These are phyloP conservation scores for Alternaria triticina DNA, from an alignment of 2,329 filamentous ascomycete genomes.

Conservation along the genomic window DNA sequence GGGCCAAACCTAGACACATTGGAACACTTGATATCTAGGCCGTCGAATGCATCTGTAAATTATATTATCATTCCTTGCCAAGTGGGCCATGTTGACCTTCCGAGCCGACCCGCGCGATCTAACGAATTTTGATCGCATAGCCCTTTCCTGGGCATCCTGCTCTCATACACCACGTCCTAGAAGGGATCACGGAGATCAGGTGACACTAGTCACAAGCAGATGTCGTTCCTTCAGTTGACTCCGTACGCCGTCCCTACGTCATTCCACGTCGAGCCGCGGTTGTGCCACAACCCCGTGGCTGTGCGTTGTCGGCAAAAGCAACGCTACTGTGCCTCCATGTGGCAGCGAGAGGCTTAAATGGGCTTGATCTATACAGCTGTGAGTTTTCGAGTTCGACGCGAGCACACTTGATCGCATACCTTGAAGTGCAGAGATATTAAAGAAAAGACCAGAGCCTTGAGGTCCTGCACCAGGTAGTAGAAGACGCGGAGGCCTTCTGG, in stretches of 20 bases:
- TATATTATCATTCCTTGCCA: background rate
- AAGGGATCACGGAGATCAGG: background rate
- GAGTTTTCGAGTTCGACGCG: background rate
- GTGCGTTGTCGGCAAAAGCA: background rate
- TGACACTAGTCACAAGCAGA: background rate
- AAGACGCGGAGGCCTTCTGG: constrained; percentile 96
- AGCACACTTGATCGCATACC: constrained; percentile 51
- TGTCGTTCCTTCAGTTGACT: background rate
- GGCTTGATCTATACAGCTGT: constrained; percentile 67
- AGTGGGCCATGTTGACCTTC: background rate
- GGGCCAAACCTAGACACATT: constrained; percentile 1
- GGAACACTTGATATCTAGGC: background rate
- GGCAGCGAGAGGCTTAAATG: constrained; percentile 56
- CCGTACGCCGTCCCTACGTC: constrained; percentile 1
- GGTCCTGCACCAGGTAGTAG: constrained; percentile 96
- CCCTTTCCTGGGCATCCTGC: background rate
- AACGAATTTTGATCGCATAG: background rate
- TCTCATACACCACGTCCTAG: background rate
- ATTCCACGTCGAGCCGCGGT: background rate
- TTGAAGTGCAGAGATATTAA: constrained; percentile 98
- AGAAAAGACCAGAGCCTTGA: constrained; percentile 96
- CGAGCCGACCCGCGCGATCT: background rate
- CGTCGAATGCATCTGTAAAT: background rate
- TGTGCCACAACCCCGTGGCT: background rate
- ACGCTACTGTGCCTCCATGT: background rate